These are phyloP conservation scores for Populus tomentosa DNA, from an alignment of 441 rosid species.

Conservation along the genomic window DNA sequence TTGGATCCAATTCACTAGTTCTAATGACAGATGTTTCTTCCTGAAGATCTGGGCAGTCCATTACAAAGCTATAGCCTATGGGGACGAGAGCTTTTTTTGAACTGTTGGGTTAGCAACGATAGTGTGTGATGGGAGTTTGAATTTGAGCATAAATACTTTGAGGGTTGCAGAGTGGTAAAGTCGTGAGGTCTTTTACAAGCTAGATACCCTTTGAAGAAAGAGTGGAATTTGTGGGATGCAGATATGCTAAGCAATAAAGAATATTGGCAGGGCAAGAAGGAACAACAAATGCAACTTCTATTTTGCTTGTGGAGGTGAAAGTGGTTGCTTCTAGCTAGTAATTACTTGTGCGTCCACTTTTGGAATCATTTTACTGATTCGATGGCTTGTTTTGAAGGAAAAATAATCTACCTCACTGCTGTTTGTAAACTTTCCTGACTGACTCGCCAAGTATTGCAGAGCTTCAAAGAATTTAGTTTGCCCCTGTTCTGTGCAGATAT, in stretches of 20 bases:
- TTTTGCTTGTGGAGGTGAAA: constrained; percentile 6
- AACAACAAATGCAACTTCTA: background rate
- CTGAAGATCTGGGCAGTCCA: background rate
- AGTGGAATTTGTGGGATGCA: background rate
- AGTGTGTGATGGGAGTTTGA: background rate
- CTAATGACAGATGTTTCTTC: background rate
- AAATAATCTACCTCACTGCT: constrained; percentile 27
- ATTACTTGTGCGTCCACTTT: background rate
- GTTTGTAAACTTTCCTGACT: constrained; percentile 34
- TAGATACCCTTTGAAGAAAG: background rate
- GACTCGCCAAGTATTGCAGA: constrained; percentile 46
- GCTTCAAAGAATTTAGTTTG: constrained; percentile 48
- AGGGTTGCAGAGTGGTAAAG: background rate
- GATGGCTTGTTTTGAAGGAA: background rate
- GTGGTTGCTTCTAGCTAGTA: constrained; percentile 5
- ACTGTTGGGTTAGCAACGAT: background rate
- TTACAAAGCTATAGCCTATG: background rate
- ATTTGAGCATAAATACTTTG: background rate
- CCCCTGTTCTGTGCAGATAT: constrained; percentile 42
- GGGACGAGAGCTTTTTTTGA: background rate
- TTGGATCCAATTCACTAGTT: background rate
- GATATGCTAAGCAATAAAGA: background rate
- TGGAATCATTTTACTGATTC: background rate
- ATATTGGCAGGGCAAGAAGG: background rate
- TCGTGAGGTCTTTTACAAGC: background rate